These are phyloP conservation scores for Corymbia citriodora DNA, from an alignment of 441 rosid genomes.

Conservation along the genomic window DNA sequence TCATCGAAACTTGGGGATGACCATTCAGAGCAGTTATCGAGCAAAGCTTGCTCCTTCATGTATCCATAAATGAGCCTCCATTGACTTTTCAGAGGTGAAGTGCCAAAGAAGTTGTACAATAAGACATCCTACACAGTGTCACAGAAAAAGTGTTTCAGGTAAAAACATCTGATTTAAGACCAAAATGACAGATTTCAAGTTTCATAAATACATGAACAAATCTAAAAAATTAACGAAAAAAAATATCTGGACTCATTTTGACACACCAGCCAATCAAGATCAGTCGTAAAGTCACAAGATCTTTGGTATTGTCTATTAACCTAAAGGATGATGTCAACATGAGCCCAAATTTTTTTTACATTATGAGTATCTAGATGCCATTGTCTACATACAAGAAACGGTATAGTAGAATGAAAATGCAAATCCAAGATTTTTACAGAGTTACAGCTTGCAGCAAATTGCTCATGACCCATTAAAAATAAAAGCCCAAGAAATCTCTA, in stretches of 20 bases:
- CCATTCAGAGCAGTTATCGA: constrained; percentile 7
- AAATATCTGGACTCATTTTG: not conserved
- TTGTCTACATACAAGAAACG: not conserved
- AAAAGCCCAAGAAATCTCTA: not conserved
- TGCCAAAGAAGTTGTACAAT: constrained; percentile 43
- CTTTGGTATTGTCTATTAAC: not conserved
- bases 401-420: not conserved
- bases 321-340: not conserved
- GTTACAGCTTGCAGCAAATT: not conserved
- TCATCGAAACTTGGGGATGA: constrained; percentile 24
- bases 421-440: not conserved
- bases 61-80: constrained; percentile 50
- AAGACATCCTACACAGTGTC: constrained; percentile 32
- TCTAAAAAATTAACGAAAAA: not conserved
- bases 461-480: not conserved
- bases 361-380: not conserved
- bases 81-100: constrained; percentile 36
- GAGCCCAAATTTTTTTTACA: not conserved
- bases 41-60: constrained; percentile 32
- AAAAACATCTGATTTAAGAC: not conserved
- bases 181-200: not conserved
- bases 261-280: not conserved
- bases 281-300: not conserved
- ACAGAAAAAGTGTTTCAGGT: not conserved
- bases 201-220: not conserved